These are phyloP conservation scores for Eimeria necatrix DNA, from an alignment of 169 alveolate species.

Conservation along the genomic window DNA sequence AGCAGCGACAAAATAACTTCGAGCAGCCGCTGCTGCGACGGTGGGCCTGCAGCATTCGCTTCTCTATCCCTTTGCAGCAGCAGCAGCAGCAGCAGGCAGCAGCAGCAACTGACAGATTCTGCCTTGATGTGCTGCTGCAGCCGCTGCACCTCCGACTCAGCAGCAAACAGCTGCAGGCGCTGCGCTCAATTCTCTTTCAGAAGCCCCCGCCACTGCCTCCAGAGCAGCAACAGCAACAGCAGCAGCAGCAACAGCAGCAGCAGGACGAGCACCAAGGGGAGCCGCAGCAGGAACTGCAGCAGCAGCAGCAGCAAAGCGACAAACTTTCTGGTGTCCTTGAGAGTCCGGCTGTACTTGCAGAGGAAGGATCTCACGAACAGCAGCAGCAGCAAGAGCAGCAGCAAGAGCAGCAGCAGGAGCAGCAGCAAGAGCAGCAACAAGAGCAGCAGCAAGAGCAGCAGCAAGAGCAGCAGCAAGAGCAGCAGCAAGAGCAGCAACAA, in stretches of 20 bases:
- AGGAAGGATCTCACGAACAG: not conserved
- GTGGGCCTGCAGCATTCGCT: conserved; percentile 24
- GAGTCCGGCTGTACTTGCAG: not conserved
- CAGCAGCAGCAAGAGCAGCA: not conserved
- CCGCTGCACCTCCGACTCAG: conserved; percentile 55
- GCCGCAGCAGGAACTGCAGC: not conserved
- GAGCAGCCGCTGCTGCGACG: conserved; percentile 61
- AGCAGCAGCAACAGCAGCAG: conserved; percentile 9
- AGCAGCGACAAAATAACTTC: conserved; percentile 11
- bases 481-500: not conserved
- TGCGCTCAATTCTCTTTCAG: not conserved
- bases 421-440: not conserved
- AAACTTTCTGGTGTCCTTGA: too few species aligned
- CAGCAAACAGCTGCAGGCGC: conserved; percentile 57
- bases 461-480: conserved; percentile 30
- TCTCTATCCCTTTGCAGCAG: conserved; percentile 51
- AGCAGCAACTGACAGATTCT: conserved; percentile 16
- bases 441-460: not conserved
- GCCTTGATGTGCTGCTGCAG: conserved; percentile 50
- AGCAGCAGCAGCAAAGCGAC: conserved; percentile 42
- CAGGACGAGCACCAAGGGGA: not conserved
- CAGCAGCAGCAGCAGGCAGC: conserved; percentile 54
- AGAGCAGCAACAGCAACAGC: conserved; percentile 7
- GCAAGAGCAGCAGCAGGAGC: not conserved
- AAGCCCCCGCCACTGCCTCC: conserved; percentile 3